Evolutionary conservation across 768 basidiomycete genomes (phyloP).

Genomic region (Boletus reticuloceps): DNA sequence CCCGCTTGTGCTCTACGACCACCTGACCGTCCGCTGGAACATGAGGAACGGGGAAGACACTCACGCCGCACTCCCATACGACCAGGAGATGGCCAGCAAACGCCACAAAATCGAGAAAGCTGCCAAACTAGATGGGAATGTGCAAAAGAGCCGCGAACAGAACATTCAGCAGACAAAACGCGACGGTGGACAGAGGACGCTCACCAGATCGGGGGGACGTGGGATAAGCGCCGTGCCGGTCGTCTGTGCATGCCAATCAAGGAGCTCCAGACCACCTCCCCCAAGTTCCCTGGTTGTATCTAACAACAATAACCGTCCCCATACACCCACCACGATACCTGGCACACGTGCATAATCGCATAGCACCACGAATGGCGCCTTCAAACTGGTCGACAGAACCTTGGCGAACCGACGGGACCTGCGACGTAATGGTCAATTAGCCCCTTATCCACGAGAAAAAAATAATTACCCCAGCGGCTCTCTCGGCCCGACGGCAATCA

Average conservation of each 20-base stretch:
- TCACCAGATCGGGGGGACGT: conserved; percentile 18
- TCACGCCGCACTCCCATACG: conserved; percentile 28
- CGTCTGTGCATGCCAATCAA: conserved; percentile 27
- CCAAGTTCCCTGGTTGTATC: conserved; percentile 20
- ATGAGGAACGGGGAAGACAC: conserved; percentile 24
- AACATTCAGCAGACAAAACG: not conserved
- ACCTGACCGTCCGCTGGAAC: conserved; percentile 21
- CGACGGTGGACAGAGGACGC: not conserved
- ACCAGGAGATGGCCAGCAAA: conserved; percentile 23
- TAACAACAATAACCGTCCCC: conserved; percentile 21
- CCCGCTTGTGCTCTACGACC: conserved; percentile 20
- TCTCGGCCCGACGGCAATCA: conserved; percentile 22
- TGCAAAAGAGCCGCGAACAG: not conserved
- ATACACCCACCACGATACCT: conserved; percentile 24
- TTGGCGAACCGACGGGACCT: conserved; percentile 18
- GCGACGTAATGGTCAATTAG: not conserved
- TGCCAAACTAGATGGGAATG: conserved; percentile 17
- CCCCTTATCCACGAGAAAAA: not conserved
- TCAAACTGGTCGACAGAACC: conserved; percentile 17
- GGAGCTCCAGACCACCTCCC: conserved; percentile 24
- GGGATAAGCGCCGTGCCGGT: conserved; percentile 27
- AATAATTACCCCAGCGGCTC: conserved; percentile 1
- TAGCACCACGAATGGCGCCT: conserved; percentile 20
- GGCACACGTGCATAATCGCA: conserved; percentile 24
- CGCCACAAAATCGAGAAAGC: conserved; percentile 24